phyloP scores from a whole-genome alignment of 2,329 filamentous ascomycete species.

The Exophiala bonariae region DNA sequence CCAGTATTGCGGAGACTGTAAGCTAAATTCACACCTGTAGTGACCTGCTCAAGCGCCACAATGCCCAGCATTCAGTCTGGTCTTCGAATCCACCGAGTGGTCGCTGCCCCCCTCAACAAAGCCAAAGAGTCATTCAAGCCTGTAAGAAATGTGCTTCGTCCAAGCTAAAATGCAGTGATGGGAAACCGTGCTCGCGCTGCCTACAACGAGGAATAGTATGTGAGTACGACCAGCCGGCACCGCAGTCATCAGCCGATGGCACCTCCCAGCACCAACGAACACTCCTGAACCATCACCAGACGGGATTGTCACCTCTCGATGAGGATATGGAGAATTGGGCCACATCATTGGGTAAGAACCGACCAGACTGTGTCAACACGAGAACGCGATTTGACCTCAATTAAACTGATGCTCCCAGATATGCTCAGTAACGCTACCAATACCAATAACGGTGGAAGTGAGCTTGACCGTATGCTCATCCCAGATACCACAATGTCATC shows the following conservation, averaged over 20 bases:
- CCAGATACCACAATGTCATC: too few relatives aligned
- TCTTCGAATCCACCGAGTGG: slow-evolving; percentile 28
- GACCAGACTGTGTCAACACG: too few relatives aligned
- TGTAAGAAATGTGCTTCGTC: slow-evolving; percentile 53
- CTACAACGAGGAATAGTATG: slow-evolving; percentile 50
- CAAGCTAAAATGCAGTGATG: slow-evolving; percentile 56
- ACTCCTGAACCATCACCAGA: background rate
- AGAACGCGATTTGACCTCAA: too few relatives aligned
- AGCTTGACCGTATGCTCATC: too few relatives aligned
- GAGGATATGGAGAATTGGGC: background rate
- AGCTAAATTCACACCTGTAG: slow-evolving; percentile 34
- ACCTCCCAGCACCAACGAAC: background rate
- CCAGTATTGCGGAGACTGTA: slow-evolving; percentile 36
- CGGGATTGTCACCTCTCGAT: background rate
- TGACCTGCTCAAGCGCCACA: slow-evolving; percentile 54
- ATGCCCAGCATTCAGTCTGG: slow-evolving; percentile 36
- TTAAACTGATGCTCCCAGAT: too few relatives aligned
- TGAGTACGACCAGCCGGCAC: slow-evolving; percentile 31
- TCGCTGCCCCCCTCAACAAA: background rate
- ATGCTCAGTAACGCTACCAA: too few relatives aligned
- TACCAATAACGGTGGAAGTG: too few relatives aligned
- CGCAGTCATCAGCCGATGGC: slow-evolving; percentile 12
- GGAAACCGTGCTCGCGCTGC: slow-evolving; percentile 55
- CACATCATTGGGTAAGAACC: too few relatives aligned
- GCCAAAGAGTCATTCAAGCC: slow-evolving; percentile 48